Base-by-base conservation (phyloP, 2,329 filamentous ascomycete genomes). In the Aureobasidium sp. region DNA sequence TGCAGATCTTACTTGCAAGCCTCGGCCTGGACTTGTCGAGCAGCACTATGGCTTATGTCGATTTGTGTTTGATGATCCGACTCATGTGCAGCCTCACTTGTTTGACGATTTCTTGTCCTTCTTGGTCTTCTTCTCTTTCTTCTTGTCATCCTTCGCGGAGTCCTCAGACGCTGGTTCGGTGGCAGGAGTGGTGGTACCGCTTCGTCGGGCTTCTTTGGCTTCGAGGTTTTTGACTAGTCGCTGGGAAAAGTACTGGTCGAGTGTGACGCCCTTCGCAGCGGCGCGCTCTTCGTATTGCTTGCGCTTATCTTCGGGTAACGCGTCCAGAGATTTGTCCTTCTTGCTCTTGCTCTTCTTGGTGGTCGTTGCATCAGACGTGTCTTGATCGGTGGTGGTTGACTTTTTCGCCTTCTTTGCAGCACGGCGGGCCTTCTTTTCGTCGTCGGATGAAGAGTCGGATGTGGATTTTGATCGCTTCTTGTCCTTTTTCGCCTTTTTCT, bases 271-370 rank as follows among this genome's bases (percentile, higher is more conserved):
- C 63, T 75, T 74, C 2, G 61, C 65, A 1, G 64, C 65, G 2
- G 72, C 73, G 23, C 71, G 68, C 25, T 64, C 57, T 47, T 70
- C 68, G 64, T 71, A 72, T 19, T 67, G 54, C 17, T 63, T 55
- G 40, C 62, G 67, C 54, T 74, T 68, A 13, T 67, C 63, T 1
- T 65, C 58, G 0, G 67, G 64, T 9, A 74, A 62, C 42, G 66
- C 69, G 17, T 68, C 64, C 21, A 73, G 63, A 31, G 72, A 70
- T 21, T 55, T 58, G 38, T 55, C 47, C 46, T 57, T 46, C 35
- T 61, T 57, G 27, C 29, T 33, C 54, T 59, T 61, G 38, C 21
- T 49, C 25, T 57, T 61, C 37, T 61, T 46, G 7, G 31, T 46
- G 7, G 40, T 42, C 10, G 19, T 11, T 19, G 37, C 60, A 19